phyloP scores from a whole-genome alignment of 176 grass and related monocot species.

The Musa beccarii region DNA sequence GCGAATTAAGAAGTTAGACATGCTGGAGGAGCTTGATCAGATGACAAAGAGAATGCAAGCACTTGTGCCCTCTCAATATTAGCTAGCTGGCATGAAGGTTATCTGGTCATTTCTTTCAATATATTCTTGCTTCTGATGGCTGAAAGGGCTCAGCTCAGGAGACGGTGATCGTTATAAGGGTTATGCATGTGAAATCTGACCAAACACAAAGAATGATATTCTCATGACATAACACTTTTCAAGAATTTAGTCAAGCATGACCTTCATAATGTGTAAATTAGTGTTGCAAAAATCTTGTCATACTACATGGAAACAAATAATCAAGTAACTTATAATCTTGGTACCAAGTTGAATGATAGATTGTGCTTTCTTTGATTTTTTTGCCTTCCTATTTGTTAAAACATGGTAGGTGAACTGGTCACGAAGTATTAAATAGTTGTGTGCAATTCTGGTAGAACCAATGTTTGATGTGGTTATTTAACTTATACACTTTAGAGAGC shows the following conservation, averaged over 20 bases:
- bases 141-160: background rate
- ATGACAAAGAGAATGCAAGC: conserved; percentile 42
- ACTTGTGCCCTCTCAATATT: background rate
- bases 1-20: conserved; percentile 35
- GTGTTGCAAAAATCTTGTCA: background rate
- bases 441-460: background rate
- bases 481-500: too few relatives aligned
- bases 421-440: background rate
- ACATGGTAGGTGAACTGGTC: background rate
- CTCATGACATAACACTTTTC: background rate
- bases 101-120: background rate
- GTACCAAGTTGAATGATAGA: background rate
- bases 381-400: background rate
- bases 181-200: background rate
- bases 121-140: background rate
- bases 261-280: background rate
- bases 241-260: background rate
- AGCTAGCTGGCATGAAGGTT: background rate
- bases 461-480: too few relatives aligned
- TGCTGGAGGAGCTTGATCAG: conserved; percentile 50
- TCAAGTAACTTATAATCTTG: background rate
- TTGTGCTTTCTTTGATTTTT: background rate
- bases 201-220: background rate
- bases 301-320: background rate
- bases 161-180: background rate